phyloP scores from a whole-genome alignment of 495 filamentous ascomycete species.

The Cercophora sp. region DNA sequence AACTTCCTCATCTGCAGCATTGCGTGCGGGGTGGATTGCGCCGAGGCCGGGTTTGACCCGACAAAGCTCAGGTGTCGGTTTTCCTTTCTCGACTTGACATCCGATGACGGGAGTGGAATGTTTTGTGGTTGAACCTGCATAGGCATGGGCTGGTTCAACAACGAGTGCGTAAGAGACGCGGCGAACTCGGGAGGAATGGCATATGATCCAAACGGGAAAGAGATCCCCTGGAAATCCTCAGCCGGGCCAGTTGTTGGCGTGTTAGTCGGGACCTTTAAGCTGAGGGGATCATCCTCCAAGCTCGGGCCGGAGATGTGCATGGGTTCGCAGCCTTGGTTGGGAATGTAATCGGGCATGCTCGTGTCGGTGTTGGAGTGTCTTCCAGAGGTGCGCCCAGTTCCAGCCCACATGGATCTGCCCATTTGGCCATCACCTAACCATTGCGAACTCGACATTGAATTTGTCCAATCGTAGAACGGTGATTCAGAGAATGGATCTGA shows the following conservation, averaged over 20 bases:
- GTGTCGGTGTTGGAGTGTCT: slow-evolving; percentile 31
- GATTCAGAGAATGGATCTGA: slow-evolving; percentile 36
- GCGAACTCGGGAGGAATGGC: slow-evolving; percentile 32
- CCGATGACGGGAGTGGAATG: slow-evolving; percentile 27
- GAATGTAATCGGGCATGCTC: slow-evolving; percentile 40
- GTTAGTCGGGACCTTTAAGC: slow-evolving; percentile 38
- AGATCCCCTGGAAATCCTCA: slow-evolving; percentile 11
- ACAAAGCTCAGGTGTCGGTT: slow-evolving; percentile 22
- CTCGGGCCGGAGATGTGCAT: slow-evolving; percentile 32
- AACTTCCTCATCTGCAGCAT: slow-evolving; percentile 32
- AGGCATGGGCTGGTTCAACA: slow-evolving; percentile 42
- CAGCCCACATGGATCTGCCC: neutral
- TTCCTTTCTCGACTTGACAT: slow-evolving; percentile 40
- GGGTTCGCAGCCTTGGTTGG: slow-evolving; percentile 13
- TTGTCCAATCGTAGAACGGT: slow-evolving; percentile 36
- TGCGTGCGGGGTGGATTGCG: slow-evolving; percentile 13
- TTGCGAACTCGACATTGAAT: slow-evolving; percentile 23
- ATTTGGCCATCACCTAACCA: slow-evolving; percentile 15
- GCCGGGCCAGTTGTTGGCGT: slow-evolving; percentile 27
- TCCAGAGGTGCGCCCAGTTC: slow-evolving; percentile 15
- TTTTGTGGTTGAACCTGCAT: slow-evolving; percentile 28
- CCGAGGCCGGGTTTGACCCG: slow-evolving; percentile 7
- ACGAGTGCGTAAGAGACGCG: slow-evolving; percentile 38
- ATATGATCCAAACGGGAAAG: slow-evolving; percentile 5
- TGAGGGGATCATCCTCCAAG: slow-evolving; percentile 29